Evolutionary conservation across 73 alveolate species (phyloP).

Genomic region (Paramecium biaurelia): DNA sequence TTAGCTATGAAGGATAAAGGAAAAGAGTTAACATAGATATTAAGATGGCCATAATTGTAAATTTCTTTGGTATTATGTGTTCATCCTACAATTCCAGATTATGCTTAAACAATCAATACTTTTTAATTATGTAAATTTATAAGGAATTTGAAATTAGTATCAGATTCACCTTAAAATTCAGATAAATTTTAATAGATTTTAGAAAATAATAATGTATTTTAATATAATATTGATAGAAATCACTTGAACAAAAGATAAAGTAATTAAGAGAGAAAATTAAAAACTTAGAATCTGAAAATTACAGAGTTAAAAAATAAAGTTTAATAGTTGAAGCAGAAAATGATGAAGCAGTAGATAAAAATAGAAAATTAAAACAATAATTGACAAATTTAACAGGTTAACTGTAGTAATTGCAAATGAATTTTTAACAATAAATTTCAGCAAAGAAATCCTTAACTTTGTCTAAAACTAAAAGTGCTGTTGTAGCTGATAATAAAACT

Average conservation of each 20-base stretch:
- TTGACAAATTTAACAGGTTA: background rate
- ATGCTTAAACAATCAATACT: background rate
- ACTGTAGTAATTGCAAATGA: background rate
- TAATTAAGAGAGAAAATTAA: background rate
- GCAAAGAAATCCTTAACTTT: background rate
- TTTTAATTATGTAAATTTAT: conserved; percentile 8
- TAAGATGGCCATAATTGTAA: background rate
- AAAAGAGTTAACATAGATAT: background rate
- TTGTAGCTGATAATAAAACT: background rate
- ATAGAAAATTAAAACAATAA: background rate
- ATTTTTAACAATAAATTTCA: background rate
- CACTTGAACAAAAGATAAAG: background rate
- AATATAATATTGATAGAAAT: background rate
- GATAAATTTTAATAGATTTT: background rate
- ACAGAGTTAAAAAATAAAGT: background rate
- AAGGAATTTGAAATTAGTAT: background rate
- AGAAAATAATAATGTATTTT: background rate
- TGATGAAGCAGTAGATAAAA: background rate
- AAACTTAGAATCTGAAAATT: background rate
- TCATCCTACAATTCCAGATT: conserved; percentile 22
- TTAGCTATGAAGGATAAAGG: background rate
- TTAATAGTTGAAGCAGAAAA: background rate
- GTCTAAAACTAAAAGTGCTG: background rate
- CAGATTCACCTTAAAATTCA: background rate
- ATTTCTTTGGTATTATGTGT: background rate